These are phyloP conservation scores for Colletotrichum musae DNA, from an alignment of 2,329 filamentous ascomycete genomes.

Conservation along the genomic window DNA sequence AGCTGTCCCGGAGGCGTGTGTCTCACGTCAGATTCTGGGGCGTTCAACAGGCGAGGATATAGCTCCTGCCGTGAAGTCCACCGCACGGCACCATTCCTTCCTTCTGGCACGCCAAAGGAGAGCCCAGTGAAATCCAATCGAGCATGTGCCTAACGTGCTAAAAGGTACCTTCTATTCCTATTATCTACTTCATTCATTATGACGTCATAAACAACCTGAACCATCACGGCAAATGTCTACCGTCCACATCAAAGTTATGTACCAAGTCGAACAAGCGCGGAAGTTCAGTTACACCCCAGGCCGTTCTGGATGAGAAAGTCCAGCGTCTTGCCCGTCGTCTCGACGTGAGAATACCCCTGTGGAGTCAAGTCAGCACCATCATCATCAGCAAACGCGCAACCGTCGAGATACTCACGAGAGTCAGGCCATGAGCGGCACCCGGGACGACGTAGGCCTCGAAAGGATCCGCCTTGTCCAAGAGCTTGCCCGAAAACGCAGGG, in stretches of 20 bases:
- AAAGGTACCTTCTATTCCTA: too few relatives aligned
- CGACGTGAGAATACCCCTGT: conserved; percentile 49
- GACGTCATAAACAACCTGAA: not conserved
- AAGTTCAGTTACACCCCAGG: conserved; percentile 16
- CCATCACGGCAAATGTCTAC: not conserved
- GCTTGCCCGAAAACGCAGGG: conserved; percentile 56
- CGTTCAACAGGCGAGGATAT: too few relatives aligned
- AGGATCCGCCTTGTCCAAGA: conserved; percentile 60
- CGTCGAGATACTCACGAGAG: conserved; percentile 51
- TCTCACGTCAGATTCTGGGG: too few relatives aligned
- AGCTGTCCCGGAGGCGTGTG: too few relatives aligned
- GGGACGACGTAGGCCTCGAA: conserved; percentile 70
- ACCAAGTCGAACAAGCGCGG: not conserved
- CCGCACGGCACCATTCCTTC: too few relatives aligned
- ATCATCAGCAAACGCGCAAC: not conserved
- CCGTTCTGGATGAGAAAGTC: conserved; percentile 52
- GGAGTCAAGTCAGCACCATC: conserved; percentile 13
- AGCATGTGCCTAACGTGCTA: too few relatives aligned
- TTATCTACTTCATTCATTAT: not conserved
- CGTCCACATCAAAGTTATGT: too few relatives aligned
- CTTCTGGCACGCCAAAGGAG: too few relatives aligned
- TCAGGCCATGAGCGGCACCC: conserved; percentile 66
- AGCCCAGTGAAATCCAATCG: too few relatives aligned
- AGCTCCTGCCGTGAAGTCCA: too few relatives aligned
- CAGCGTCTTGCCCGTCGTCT: conserved; percentile 53